Percentiles rank a stretch among this genome's conserved stretches.
Evolutionary conservation across 2,329 filamentous ascomycete genomes (phyloP).

Genomic region (Epichloe typhina): DNA sequence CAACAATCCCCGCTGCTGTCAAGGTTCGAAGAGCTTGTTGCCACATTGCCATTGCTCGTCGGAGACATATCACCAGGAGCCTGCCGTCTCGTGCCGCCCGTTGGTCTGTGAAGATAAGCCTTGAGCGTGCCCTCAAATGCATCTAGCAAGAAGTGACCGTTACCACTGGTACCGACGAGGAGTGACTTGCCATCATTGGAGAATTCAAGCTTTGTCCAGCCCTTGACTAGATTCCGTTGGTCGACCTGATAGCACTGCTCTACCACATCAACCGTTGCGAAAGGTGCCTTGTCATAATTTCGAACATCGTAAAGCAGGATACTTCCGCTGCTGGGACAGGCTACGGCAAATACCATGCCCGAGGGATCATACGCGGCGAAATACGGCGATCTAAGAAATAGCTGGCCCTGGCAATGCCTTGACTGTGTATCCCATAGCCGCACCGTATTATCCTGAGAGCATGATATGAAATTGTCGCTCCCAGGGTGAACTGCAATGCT

Average conservation of each 20-base stretch:
- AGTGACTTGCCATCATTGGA: slow-evolving; percentile 89
- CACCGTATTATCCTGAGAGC: slow-evolving; percentile 80
- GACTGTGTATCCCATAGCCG: slow-evolving; percentile 81
- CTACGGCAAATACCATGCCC: slow-evolving; percentile 81
- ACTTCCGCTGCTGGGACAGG: slow-evolving; percentile 63
- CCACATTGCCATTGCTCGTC: slow-evolving; percentile 10
- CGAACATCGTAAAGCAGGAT: slow-evolving; percentile 86
- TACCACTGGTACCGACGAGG: slow-evolving; percentile 69
- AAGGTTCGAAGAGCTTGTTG: slow-evolving; percentile 24
- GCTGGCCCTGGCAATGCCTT: slow-evolving; percentile 63
- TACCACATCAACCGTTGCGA: slow-evolving; percentile 70
- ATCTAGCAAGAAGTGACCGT: slow-evolving; percentile 85
- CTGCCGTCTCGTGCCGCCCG: slow-evolving; percentile 37
- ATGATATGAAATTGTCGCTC: slow-evolving; percentile 83
- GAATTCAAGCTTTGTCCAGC: slow-evolving; percentile 89
- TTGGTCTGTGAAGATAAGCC: slow-evolving; percentile 53
- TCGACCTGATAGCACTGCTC: slow-evolving; percentile 37
- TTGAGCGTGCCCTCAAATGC: slow-evolving; percentile 74
- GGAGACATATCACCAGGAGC: slow-evolving; percentile 37
- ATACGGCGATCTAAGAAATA: slow-evolving; percentile 69
- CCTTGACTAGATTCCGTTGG: slow-evolving; percentile 45
- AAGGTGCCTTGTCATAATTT: slow-evolving; percentile 86
- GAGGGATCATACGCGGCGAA: slow-evolving; percentile 87
- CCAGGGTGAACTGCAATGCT: slow-evolving; percentile 73
- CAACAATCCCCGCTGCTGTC: slow-evolving; percentile 67